Base-by-base conservation (phyloP, 805 yeast genomes). In the Blastobotrys terrestris region DNA sequence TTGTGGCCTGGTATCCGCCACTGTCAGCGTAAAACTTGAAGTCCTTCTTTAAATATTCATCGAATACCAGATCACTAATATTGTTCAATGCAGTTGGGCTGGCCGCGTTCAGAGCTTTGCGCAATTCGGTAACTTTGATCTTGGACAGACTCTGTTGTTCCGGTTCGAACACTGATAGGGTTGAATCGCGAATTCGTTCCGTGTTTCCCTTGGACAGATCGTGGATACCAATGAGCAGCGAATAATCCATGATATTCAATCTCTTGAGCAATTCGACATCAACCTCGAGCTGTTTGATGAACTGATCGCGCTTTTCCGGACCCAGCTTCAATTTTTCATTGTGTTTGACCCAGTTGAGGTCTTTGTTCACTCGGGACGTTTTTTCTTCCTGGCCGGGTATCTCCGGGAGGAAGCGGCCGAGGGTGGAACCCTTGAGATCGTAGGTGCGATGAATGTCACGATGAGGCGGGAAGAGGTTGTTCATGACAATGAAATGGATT, bases 401-500 rank as follows among this genome's bases (percentile, higher is more conserved):
- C 16, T 53, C 55, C n/a, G 55, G 55, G 39, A 58, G 59, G 18
- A 66, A 68, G 85, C 89, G 57, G 68, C 97, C 97, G 74, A 86
- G 77, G 0, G 95, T 80, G 0, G 97, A 89, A 0, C 99, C 99
- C 66, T 94, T 94, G 66, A 94, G 77, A 66, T 94, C 99, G 68
- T 81, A 94, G 43, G 90, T 87, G 43, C 78, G 72, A 66, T 90
- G 95, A 52, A 92, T 83, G 57, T 87, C 94, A 48, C 90, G 76
- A 63, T 87, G 88, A 4, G 97, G 95, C 0, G 99, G 98, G 70
- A 95, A 94, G 48, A 94, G 76, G 64, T 94, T 94, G 73, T 94
- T 94, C 99, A 94, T 94, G 35, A 94, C 97, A 51, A 94, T 76
- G 60, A 94, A 92, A 69, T 94, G 95, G 41, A 94, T 87, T 65